phyloP scores from a whole-genome alignment of 805 yeast species.

The Hanseniaspora mollemarum region DNA sequence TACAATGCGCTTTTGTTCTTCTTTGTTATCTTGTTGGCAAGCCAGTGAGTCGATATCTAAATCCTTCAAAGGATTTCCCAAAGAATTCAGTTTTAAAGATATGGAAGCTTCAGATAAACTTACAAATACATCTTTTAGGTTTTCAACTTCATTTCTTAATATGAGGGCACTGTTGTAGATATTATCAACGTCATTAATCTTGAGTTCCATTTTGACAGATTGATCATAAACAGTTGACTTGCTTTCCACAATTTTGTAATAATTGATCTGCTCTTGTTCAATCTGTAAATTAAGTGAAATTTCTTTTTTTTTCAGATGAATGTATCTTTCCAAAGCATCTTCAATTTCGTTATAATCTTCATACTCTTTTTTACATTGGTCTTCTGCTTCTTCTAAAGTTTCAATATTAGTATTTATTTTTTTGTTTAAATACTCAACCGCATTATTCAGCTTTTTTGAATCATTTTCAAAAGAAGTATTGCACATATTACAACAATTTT shows the following conservation, averaged over 20 bases:
- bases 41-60: neutral
- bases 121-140: neutral
- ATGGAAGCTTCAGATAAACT: neutral
- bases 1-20: neutral
- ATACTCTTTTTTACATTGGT: conserved; percentile 26
- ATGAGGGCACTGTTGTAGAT: neutral
- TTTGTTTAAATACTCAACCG: conserved; percentile 10
- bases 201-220: neutral
- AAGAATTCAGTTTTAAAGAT: neutral
- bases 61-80: too few relatives aligned
- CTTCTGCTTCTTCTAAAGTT: conserved; percentile 21
- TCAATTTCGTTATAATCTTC: conserved; percentile 19
- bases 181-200: neutral
- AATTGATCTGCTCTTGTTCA: too few relatives aligned
- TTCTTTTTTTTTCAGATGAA: neutral
- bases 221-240: too few relatives aligned
- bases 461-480: conserved; percentile 41
- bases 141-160: neutral
- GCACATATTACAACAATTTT: conserved; percentile 61
- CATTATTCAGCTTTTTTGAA: neutral
- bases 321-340: conserved; percentile 6
- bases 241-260: too few relatives aligned
- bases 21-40: neutral
- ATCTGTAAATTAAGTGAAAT: too few relatives aligned
- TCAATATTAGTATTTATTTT: conserved; percentile 15